These are phyloP conservation scores for Spathaspora gorwiae DNA, from an alignment of 805 yeast species.

Conservation along the genomic window DNA sequence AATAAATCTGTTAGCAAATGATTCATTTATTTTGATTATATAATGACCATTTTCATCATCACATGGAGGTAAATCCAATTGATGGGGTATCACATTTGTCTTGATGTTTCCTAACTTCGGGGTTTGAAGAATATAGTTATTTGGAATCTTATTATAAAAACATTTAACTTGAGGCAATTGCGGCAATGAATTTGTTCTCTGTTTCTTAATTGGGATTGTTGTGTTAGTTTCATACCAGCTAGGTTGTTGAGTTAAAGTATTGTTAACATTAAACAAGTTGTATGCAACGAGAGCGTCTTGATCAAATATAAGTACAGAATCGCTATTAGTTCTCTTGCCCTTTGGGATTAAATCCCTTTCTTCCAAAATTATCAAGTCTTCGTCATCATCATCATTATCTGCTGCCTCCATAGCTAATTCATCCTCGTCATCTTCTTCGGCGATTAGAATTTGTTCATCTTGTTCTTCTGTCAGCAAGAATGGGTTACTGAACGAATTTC, in stretches of 20 bases:
- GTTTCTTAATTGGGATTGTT: constrained; percentile 22
- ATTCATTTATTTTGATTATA: constrained; percentile 52
- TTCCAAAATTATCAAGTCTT: constrained; percentile 34
- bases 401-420: constrained; percentile 2
- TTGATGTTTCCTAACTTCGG: constrained; percentile 38
- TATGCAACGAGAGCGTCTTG: constrained; percentile 39
- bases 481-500: constrained; percentile 5
- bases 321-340: constrained; percentile 28
- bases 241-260: constrained; percentile 5
- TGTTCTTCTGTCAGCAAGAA: constrained; percentile 6
- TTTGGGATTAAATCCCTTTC: constrained; percentile 22
- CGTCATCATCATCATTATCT: constrained; percentile 20
- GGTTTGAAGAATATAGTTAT: constrained; percentile 27
- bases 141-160: constrained; percentile 36
- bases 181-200: constrained; percentile 40
- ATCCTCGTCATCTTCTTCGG: constrained; percentile 16
- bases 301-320: constrained; percentile 31
- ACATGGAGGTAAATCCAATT: constrained; percentile 34
- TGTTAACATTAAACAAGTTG: constrained; percentile 40
- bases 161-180: constrained; percentile 43
- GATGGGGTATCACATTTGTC: constrained; percentile 37
- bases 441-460: constrained; percentile 6
- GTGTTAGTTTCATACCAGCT: background rate
- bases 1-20: constrained; percentile 70
- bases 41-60: constrained; percentile 76